Evolutionary conservation across 495 filamentous ascomycete genomes (phyloP).

Genomic region (Cairneyella variabilis): DNA sequence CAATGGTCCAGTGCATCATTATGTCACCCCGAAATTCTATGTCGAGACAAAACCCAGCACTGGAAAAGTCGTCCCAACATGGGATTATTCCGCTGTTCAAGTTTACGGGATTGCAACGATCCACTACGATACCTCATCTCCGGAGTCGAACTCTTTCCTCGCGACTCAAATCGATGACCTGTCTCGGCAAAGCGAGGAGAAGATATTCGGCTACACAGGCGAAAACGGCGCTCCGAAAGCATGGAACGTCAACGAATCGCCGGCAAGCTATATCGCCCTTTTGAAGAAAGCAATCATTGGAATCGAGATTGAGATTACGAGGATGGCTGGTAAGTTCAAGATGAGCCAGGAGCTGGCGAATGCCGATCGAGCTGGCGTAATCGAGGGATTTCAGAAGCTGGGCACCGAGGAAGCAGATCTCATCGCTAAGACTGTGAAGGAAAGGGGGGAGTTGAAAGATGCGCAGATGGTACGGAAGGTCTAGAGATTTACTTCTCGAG

Average conservation of each 20-base stretch:
- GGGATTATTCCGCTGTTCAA: constrained; percentile 58
- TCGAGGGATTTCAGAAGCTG: constrained; percentile 45
- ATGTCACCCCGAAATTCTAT: constrained; percentile 60
- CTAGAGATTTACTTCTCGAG: no score
- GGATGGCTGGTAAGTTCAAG: constrained; percentile 52
- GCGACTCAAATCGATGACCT: constrained; percentile 44
- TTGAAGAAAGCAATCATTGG: constrained; percentile 53
- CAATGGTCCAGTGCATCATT: constrained; percentile 46
- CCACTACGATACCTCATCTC: constrained; percentile 36
- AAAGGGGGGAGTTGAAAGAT: constrained; percentile 36
- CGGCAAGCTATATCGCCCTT: constrained; percentile 40
- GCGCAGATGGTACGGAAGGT: neutral
- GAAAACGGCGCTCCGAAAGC: constrained; percentile 29
- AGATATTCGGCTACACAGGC: constrained; percentile 45
- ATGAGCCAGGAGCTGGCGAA: constrained; percentile 51
- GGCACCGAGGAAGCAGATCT: constrained; percentile 35
- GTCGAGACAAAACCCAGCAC: constrained; percentile 50
- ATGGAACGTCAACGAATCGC: constrained; percentile 50
- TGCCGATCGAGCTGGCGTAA: constrained; percentile 44
- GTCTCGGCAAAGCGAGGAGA: constrained; percentile 37
- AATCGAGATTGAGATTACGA: constrained; percentile 45
- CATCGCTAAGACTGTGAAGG: constrained; percentile 42
- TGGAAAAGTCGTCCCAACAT: constrained; percentile 58
- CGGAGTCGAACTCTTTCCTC: constrained; percentile 38
- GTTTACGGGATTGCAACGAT: constrained; percentile 48